Evolutionary conservation across 768 basidiomycete genomes (phyloP), one percentile per base, ranked within the genome.

Genomic region (Trametopsis cervina): DNA sequence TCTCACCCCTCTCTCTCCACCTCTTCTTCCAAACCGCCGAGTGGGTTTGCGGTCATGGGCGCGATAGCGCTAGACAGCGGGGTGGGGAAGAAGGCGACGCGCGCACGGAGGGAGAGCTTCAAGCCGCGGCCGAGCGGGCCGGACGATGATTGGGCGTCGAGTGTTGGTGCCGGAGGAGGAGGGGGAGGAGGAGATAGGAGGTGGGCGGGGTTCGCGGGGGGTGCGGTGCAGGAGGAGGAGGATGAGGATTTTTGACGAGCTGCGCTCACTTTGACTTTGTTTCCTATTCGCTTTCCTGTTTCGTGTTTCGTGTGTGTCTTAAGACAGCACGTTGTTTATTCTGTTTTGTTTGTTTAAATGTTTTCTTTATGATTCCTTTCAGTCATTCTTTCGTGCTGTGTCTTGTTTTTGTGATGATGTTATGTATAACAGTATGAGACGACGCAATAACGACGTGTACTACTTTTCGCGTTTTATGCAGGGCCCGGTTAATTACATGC

Each of bases 91-190:
- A 82, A 80, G 57, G 73, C 74, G 24, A 64, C 72, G 35, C 66
- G 79, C 43, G 76, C 77, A 35, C 66, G 74, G 50, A 72, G 83
- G 53, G 88, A 91, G 68, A 91, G 88, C 63, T 92, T 91, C 64
- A 86, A 79, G 60, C 89, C 89, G 9, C 72, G 89, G 27, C 78
- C 86, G 37, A 90, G 88, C 56, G 64, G 80, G 17, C 7, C 15
- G 15, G 88, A 89, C 54, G 70, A 65, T 24, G 50, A 49, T 23
- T 52, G 56, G 44, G 29, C 9, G 7, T 7, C 29, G 15, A 7
- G 9, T 33, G 29, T 15, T 33, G 29, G 9, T 33, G 49, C 42
- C 7, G 35, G 20, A 5, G 55, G 49, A 10, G 54, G 40, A 1
- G 54, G 50, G 6, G 57, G 44, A 22, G 51, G 46, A 22, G 36